These are phyloP conservation scores for Calocybe cyanea DNA, from an alignment of 768 basidiomycete species.

Conservation along the genomic window DNA sequence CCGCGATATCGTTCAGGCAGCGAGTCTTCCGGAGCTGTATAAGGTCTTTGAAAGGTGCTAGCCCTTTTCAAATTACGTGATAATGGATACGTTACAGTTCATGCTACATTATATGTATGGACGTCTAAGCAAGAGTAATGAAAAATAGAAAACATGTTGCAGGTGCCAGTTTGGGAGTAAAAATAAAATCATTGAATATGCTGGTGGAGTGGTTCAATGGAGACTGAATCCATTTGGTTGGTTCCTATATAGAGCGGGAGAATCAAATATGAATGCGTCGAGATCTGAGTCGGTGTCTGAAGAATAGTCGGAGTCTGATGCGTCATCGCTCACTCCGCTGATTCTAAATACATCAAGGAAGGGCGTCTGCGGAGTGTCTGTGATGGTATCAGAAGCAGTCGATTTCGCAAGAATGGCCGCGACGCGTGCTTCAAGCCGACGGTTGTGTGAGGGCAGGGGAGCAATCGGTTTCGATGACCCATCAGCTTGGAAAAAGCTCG, in stretches of 20 bases:
- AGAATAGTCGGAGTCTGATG: constrained; percentile 38
- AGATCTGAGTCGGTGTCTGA: constrained; percentile 50
- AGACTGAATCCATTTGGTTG: constrained; percentile 43
- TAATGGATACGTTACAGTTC: constrained; percentile 15
- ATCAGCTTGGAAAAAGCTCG: constrained; percentile 65
- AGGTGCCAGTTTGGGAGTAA: too few relatives aligned
- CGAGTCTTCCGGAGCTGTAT: constrained; percentile 88
- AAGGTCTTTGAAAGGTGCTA: constrained; percentile 93
- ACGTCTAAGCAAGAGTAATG: constrained; percentile 17
- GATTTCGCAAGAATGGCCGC: constrained; percentile 83
- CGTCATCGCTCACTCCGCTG: constrained; percentile 28
- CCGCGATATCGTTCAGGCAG: constrained; percentile 79
- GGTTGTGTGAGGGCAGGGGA: constrained; percentile 44
- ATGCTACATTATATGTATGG: constrained; percentile 18
- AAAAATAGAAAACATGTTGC: constrained; percentile 3
- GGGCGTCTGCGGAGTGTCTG: constrained; percentile 72
- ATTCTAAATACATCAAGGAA: constrained; percentile 75
- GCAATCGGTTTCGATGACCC: constrained; percentile 25
- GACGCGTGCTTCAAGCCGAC: constrained; percentile 70
- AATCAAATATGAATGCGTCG: constrained; percentile 65
- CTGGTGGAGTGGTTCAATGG: constrained; percentile 20
- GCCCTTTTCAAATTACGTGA: constrained; percentile 11
- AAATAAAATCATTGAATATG: too few relatives aligned
- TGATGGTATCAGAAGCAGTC: constrained; percentile 45
- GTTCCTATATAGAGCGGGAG: constrained; percentile 39